These are phyloP conservation scores for Fragaria ananassa DNA, from an alignment of 306 rosid species.

Conservation along the genomic window DNA sequence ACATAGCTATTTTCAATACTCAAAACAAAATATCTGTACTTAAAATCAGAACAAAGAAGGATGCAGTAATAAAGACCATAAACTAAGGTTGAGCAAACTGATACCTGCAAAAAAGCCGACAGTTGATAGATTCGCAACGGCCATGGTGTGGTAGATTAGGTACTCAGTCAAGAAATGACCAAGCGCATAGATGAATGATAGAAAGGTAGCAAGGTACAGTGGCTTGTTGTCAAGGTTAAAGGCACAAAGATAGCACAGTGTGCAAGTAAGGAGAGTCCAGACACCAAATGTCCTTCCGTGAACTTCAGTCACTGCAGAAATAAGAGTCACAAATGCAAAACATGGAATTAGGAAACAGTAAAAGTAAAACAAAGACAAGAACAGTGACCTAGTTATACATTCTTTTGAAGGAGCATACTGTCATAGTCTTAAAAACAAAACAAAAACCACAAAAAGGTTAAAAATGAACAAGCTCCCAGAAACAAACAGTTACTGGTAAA, in stretches of 20 bases:
- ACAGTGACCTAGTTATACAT: background rate
- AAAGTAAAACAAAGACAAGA: background rate
- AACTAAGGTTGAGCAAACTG: constrained; percentile 15
- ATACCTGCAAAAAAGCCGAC: constrained; percentile 90
- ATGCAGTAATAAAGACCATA: constrained; percentile 15
- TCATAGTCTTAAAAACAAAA: background rate
- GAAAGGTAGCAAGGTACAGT: constrained; percentile 71
- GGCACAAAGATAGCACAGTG: constrained; percentile 88
- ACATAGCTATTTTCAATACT: background rate
- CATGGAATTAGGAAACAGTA: background rate
- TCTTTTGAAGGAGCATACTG: background rate
- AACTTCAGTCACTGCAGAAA: constrained; percentile 74
- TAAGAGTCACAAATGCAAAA: background rate
- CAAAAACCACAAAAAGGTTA: background rate
- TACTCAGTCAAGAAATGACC: constrained; percentile 85
- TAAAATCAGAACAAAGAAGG: background rate
- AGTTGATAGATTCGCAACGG: constrained; percentile 62
- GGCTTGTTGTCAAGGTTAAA: constrained; percentile 91
- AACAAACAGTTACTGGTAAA: background rate
- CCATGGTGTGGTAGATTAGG: constrained; percentile 76
- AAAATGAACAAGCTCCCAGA: background rate
- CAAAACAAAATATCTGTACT: background rate
- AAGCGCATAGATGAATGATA: constrained; percentile 83
- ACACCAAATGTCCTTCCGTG: constrained; percentile 96
- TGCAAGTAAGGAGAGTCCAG: constrained; percentile 92